Evolutionary conservation across 2,329 filamentous ascomycete genomes (phyloP).

Genomic region (Paecilomyces formosus): DNA sequence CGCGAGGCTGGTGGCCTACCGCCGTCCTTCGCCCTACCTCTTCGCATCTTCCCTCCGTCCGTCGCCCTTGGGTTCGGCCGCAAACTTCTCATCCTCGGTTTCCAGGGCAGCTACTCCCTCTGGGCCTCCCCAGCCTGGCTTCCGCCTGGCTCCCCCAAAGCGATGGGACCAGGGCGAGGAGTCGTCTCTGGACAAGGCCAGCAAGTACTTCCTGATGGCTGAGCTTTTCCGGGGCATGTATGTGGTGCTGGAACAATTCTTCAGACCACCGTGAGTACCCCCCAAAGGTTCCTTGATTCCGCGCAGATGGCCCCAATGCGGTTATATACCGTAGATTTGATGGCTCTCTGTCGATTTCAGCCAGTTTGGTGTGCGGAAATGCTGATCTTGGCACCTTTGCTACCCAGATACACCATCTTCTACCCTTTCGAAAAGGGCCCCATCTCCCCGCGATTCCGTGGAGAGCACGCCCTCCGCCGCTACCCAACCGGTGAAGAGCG

Average conservation of each 20-base stretch:
- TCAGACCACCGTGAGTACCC: constrained; percentile 82
- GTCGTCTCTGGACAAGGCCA: constrained; percentile 70
- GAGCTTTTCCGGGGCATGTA: constrained; percentile 99
- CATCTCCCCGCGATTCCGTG: constrained; percentile 95
- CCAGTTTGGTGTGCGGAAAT: neutral
- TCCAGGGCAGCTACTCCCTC: constrained; percentile 57
- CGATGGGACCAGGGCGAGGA: constrained; percentile 77
- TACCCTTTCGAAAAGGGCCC: constrained; percentile 99
- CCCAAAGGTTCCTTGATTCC: constrained; percentile 1
- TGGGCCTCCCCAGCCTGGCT: constrained; percentile 71
- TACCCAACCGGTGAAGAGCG: constrained; percentile 98
- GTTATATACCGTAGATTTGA: neutral
- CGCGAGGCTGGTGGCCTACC: constrained; percentile 37
- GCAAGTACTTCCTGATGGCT: constrained; percentile 89
- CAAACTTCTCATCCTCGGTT: constrained; percentile 58
- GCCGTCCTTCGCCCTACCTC: constrained; percentile 22
- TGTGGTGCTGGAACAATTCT: constrained; percentile 94
- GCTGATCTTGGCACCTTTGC: neutral
- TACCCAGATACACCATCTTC: constrained; percentile 85
- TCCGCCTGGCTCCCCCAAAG: constrained; percentile 66
- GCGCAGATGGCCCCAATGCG: neutral
- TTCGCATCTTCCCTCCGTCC: constrained; percentile 25
- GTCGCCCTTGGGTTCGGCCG: constrained; percentile 37
- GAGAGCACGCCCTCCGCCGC: constrained; percentile 90
- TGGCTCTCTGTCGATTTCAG: neutral